Evolutionary conservation across 192 early-diverging fungal genomes (phyloP), one percentile per base, ranked within the genome.

Genomic region (Mycoemilia scoparia): DNA sequence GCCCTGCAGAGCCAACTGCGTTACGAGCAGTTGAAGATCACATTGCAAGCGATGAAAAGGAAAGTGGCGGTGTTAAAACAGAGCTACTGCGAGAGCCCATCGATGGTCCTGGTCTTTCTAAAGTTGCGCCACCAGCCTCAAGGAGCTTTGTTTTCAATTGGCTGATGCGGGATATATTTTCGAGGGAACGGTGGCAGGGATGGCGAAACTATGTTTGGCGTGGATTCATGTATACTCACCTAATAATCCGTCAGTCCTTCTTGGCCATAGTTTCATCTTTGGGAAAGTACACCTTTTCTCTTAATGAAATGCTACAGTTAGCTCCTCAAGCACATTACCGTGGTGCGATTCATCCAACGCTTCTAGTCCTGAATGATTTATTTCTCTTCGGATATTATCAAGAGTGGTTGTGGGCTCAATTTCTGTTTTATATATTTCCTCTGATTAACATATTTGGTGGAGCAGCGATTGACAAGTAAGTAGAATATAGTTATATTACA

Each of bases 211-310:
- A 61, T 37, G 55, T 48, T 25, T 21, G 54, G 32, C 51, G 58
- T 7, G 43, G 58, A 0, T 38, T 55, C 25, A 44, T 61, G 3
- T 61, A 61, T 21, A 29, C 55, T 26, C 58, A 61, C 39, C 52
- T 61, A 32, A 61, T 61, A 5, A 28, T 61, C 18, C 46, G 32
- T 8, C 58, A 61, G 43, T 43, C 58, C 11, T 51, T 61, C 22
- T 47, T 43, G 26, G 46, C 51, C n/a, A 55, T 55, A 11, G 43
- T 55, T 32, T 43, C 47, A 5, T 31, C 55, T 39, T 54, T 61
- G 25, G 54, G 51, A 8, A 52, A 61, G 47, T 61, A 61, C 48
- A 61, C 58, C 17, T 61, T 61, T 39, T 61, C 58, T 17, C 34
- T 61, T 15, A 61, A 55, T 28, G 51, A 61, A 47, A 43, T 61